Conservation (phyloP, 2,329 filamentous ascomycete genomes). For the Colletotrichum navitas region DNA sequence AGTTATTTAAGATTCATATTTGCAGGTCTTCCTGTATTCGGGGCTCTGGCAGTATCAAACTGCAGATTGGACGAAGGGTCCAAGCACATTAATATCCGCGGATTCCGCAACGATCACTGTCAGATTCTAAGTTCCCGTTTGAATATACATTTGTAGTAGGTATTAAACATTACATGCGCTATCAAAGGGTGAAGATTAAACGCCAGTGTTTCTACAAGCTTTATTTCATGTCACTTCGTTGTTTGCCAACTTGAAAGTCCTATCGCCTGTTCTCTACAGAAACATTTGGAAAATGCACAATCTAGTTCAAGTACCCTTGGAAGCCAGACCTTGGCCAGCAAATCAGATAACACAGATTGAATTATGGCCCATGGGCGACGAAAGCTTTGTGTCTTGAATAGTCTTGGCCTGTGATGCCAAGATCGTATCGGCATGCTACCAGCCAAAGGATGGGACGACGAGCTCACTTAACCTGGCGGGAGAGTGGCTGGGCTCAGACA, state of each 20-base stretch:
- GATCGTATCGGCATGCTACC: neutral
- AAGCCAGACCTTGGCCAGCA: neutral
- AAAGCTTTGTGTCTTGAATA: neutral
- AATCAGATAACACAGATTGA: neutral
- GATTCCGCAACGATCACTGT: neutral
- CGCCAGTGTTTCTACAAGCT: neutral
- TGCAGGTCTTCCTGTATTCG: neutral
- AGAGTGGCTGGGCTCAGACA: too few species aligned
- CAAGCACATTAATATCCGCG: neutral
- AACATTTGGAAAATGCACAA: neutral
- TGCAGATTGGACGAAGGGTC: neutral
- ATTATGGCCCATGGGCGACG: too few species aligned
- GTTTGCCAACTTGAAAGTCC: neutral
- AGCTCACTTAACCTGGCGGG: too few species aligned
- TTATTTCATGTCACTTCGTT: rapidly evolving
- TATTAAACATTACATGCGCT: neutral
- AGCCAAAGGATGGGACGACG: neutral
- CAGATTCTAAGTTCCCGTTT: too few species aligned
- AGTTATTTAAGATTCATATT: neutral
- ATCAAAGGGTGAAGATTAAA: neutral
- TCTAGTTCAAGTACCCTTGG: too few species aligned
- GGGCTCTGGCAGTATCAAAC: neutral
- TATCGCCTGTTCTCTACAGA: neutral
- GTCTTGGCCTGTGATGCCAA: neutral
- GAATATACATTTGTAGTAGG: neutral